Percentiles rank a stretch among this genome's conserved stretches.
Evolutionary conservation across 805 yeast genomes (phyloP).

Genomic region (Gaillardinia entomophila): DNA sequence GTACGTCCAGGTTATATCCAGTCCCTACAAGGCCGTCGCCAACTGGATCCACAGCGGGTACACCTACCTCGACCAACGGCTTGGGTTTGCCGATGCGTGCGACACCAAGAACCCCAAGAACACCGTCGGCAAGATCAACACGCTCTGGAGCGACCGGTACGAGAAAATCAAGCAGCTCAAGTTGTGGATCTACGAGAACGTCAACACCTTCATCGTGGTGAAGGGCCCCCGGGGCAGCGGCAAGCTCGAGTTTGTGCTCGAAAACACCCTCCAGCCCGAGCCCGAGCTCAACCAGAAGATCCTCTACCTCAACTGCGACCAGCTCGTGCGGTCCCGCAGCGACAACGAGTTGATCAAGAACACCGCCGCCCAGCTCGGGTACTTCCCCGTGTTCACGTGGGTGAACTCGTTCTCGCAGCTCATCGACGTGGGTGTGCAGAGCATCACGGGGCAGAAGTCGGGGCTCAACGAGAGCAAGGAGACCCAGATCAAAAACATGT

Average conservation of each 20-base stretch:
- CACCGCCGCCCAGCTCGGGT: constrained; percentile 76
- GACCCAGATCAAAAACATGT: constrained; percentile 73
- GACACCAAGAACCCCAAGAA: constrained; percentile 26
- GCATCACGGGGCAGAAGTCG: constrained; percentile 89
- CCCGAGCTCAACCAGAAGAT: constrained; percentile 39
- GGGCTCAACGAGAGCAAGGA: constrained; percentile 83
- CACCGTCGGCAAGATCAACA: constrained; percentile 8
- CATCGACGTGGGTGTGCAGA: constrained; percentile 80
- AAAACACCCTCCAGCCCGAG: constrained; percentile 56
- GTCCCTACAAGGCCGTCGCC: constrained; percentile 20
- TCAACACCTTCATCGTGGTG: constrained; percentile 83
- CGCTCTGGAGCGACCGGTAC: constrained; percentile 66
- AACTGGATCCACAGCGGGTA: constrained; percentile 26
- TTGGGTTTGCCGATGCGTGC: constrained; percentile 19
- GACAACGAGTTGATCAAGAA: constrained; percentile 63
- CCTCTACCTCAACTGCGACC: constrained; percentile 74
- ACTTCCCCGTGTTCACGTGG: constrained; percentile 94
- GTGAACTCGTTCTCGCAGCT: constrained; percentile 71
- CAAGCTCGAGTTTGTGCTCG: constrained; percentile 70
- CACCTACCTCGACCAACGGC: constrained; percentile 28
- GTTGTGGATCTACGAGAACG: constrained; percentile 81
- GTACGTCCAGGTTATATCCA: constrained; percentile 18
- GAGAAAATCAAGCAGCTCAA: constrained; percentile 63
- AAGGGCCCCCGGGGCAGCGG: constrained; percentile 97
- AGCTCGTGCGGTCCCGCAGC: constrained; percentile 63